A percentile compares a stretch with the other conserved stretches of the same genome.
Conservation (phyloP, 495 filamentous ascomycete genomes). For the Cercophora newfieldiana region DNA sequence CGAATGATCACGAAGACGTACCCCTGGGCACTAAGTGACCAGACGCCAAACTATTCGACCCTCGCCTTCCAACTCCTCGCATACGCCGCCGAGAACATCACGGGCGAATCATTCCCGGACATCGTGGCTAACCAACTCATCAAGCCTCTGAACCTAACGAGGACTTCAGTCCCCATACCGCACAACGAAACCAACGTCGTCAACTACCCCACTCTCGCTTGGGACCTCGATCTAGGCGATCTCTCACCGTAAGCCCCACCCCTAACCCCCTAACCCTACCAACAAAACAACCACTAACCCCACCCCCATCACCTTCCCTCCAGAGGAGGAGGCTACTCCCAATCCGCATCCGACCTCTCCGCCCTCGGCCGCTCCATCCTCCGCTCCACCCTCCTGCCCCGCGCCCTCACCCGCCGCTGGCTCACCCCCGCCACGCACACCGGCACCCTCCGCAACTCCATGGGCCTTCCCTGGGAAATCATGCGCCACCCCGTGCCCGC, state of each 20-base stretch:
- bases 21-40: slow-evolving; percentile 9
- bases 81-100: slow-evolving; percentile 19
- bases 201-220: slow-evolving; percentile 1
- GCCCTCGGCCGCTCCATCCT: slow-evolving; percentile 53
- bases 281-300: background rate
- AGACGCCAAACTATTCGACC: slow-evolving; percentile 17
- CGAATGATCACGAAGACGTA: slow-evolving; percentile 7
- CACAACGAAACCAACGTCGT: slow-evolving; percentile 12
- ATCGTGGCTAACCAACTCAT: slow-evolving; percentile 10
- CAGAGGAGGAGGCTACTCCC: slow-evolving; percentile 37
- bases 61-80: slow-evolving; percentile 22
- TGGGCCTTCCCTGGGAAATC: slow-evolving; percentile 60
- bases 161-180: slow-evolving; percentile 9
- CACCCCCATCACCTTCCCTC: too few relatives aligned
- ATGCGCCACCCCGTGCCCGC: slow-evolving; percentile 17
- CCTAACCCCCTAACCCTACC: background rate
- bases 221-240: slow-evolving; percentile 7
- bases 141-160: slow-evolving; percentile 14
- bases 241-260: slow-evolving; percentile 1
- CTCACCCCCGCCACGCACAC: slow-evolving; percentile 51
- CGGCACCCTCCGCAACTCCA: slow-evolving; percentile 35
- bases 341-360: slow-evolving; percentile 48
- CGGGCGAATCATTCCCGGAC: slow-evolving; percentile 9
- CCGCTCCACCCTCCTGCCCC: slow-evolving; percentile 42
- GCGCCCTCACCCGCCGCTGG: slow-evolving; percentile 49